Percentiles rank a stretch among this genome's conserved stretches.
Conservation (phyloP, 2,329 filamentous ascomycete species). For the Hymenotorrendiella dingleyae region DNA sequence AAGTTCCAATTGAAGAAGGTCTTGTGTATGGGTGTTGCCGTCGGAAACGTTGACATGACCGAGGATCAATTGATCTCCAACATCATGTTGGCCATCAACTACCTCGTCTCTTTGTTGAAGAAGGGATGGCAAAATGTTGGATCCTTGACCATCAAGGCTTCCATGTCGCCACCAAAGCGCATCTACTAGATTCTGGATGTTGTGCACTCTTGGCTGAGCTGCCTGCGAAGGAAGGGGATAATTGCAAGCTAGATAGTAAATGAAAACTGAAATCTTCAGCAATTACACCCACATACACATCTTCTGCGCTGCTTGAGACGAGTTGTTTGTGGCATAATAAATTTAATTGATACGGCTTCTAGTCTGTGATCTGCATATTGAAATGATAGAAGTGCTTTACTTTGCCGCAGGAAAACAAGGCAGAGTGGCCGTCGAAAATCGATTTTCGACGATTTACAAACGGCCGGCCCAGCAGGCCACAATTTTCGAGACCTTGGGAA, state of each 20-base stretch:
- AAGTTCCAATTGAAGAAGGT: conserved; percentile 99
- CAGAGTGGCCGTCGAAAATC: too few species aligned
- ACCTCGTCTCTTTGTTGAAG: conserved; percentile 98
- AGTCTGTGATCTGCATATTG: too few species aligned
- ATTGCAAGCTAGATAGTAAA: conserved; percentile 26
- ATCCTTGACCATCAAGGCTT: conserved; percentile 99
- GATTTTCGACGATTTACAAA: too few species aligned
- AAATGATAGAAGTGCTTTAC: too few species aligned
- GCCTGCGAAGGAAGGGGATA: conserved; percentile 13
- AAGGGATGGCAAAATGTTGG: conserved; percentile 99
- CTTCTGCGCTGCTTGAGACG: too few species aligned
- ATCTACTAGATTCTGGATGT: conserved; percentile 67
- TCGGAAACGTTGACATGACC: conserved; percentile 97
- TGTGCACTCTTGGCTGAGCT: conserved; percentile 27
- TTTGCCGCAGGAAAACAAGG: too few species aligned
- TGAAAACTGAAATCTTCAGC: too few species aligned
- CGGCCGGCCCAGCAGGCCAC: too few species aligned
- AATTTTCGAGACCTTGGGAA: too few species aligned
- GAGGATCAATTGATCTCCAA: conserved; percentile 94
- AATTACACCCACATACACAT: too few species aligned
- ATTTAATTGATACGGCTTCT: too few species aligned
- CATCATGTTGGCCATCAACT: conserved; percentile 99
- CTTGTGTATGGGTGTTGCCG: conserved; percentile 98
- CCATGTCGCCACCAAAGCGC: conserved; percentile 98
- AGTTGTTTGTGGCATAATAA: too few species aligned